These are phyloP conservation scores for Pichia sp. DNA, from an alignment of 1,139 yeast genomes.

Conservation along the genomic window DNA sequence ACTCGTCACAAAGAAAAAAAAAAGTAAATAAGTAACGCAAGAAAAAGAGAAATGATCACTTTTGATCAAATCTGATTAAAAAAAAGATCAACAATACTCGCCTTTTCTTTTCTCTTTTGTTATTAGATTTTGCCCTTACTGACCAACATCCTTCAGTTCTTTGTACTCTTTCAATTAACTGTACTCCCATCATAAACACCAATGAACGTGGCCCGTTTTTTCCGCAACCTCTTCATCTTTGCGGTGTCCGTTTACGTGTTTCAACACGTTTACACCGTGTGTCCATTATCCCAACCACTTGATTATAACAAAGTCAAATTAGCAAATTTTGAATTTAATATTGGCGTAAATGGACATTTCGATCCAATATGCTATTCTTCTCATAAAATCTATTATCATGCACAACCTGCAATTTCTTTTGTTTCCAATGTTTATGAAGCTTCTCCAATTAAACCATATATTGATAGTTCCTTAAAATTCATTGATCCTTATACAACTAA, in stretches of 20 bases:
- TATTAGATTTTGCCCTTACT: no score
- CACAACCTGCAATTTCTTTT: constrained; percentile 17
- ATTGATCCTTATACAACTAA: constrained; percentile 5
- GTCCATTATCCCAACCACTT: constrained; percentile 9
- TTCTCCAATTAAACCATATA: constrained; percentile 23
- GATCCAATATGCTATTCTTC: constrained; percentile 21
- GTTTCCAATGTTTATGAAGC: constrained; percentile 13
- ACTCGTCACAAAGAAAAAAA: constrained; percentile 1
- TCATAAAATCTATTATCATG: constrained; percentile 16
- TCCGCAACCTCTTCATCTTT: constrained; percentile 7
- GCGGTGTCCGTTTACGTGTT: constrained; percentile 4
- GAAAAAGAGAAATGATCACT: no score
- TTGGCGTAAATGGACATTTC: neutral
- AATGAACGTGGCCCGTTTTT: constrained; percentile 9
- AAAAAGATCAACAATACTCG: no score
- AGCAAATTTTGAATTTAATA: no score
- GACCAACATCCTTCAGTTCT: no score
- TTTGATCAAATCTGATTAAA: no score
- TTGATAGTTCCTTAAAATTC: constrained; percentile 10
- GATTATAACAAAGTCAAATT: no score
- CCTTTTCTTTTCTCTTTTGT: no score
- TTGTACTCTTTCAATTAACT: no score
- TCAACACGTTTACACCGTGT: constrained; percentile 8
- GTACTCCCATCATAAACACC: neutral
- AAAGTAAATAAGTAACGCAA: no score